These are phyloP conservation scores for Epichloe coenophiala DNA, from an alignment of 2,329 filamentous ascomycete species.

Conservation along the genomic window DNA sequence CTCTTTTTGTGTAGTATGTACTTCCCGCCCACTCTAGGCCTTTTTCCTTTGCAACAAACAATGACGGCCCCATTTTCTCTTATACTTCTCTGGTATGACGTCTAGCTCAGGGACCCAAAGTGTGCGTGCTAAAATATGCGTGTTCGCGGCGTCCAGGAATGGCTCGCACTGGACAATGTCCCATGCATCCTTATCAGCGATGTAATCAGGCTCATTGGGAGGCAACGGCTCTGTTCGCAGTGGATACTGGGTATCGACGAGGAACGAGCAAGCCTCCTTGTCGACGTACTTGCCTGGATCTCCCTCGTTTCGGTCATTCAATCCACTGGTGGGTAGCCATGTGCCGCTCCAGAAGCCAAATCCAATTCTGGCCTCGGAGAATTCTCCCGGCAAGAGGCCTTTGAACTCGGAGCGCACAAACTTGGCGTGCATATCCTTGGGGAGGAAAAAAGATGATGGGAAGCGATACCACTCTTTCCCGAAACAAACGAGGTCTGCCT, in stretches of 20 bases:
- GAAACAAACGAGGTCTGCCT: constrained; percentile 66
- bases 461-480: constrained; percentile 99
- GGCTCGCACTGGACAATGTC: constrained; percentile 58
- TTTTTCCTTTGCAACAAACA: constrained; percentile 55
- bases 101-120: constrained; percentile 68
- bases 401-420: constrained; percentile 86
- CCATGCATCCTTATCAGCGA: constrained; percentile 64
- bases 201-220: constrained; percentile 65
- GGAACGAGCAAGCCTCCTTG: constrained; percentile 60
- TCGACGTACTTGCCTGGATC: constrained; percentile 79
- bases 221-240: constrained; percentile 36
- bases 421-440: constrained; percentile 68
- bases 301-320: constrained; percentile 87
- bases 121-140: constrained; percentile 58
- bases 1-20: no score
- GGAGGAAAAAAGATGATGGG: constrained; percentile 87
- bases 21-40: background rate
- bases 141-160: constrained; percentile 71
- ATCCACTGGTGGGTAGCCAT: constrained; percentile 65
- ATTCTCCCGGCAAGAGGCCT: constrained; percentile 82
- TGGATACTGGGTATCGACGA: constrained; percentile 79
- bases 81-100: constrained; percentile 54
- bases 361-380: constrained; percentile 56
- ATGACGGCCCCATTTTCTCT: constrained; percentile 75
- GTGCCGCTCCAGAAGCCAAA: constrained; percentile 72